Evolutionary conservation across 2,329 filamentous ascomycete species (phyloP), one percentile per base, ranked within the genome.

Genomic region (Penicillium rolfsii): DNA sequence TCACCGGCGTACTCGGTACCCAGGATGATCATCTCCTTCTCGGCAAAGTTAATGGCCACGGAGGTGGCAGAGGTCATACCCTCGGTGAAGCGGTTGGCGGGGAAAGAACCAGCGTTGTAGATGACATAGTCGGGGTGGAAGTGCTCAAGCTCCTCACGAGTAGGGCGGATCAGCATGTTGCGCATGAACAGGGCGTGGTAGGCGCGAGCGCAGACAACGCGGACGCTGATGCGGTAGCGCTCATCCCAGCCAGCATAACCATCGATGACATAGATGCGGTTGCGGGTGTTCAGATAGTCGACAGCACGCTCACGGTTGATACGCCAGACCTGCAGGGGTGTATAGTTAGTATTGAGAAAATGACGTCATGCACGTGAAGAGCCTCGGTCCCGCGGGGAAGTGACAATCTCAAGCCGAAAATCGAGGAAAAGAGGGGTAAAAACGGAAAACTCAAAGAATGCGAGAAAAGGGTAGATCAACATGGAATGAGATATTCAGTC

Each of bases 161-260:
- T 84, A 66, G 95, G 95, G 71, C 95, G 91, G 84, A 99, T 99
- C 76, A 99, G 90, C 95, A 99, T 99, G 86, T 99, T 99, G 77
- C 93, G 91, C 95, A 99, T 99, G 88, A 99, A 99, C 68, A 99
- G 88, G 65, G 95, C 95, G 86, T 99, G 95, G 86, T 99, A 99
- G 80, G 95, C 95, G 77, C 95, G 93, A 70, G 95, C 95, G 83
- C 95, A 99, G 76, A 99, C 93, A 67, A 99, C 94, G 75, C 95
- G 93, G 73, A 99, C 95, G 74, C 89, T 91, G 83, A 99, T 98
- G 70, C 93, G 87, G 85, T 99, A 99, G 80, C 95, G 93, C 84
- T 96, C 90, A 73, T 99, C 95, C 95, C 95, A 99, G 79, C 95
- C 95, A 70, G 95, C 95, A 77, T 89, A 99, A 68, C 95, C 95